phyloP scores from a whole-genome alignment of 1,139 yeast species.

The Pichia sp. region DNA sequence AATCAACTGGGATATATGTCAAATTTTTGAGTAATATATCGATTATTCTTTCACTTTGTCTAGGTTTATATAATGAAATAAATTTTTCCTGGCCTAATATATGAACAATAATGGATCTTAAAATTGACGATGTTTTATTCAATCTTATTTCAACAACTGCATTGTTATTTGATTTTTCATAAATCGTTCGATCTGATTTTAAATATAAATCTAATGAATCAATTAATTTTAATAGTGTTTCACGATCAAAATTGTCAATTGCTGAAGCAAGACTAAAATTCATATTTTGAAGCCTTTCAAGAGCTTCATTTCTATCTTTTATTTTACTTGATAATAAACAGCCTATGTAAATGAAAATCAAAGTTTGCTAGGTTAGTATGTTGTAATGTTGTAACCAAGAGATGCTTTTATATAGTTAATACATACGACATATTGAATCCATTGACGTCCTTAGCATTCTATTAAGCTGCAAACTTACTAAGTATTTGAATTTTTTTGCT shows the following conservation, averaged over 20 bases:
- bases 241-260: slow-evolving; percentile 14
- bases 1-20: slow-evolving; percentile 11
- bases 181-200: slow-evolving; percentile 37
- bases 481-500: not conserved
- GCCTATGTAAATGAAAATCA: slow-evolving; percentile 14
- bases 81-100: slow-evolving; percentile 15
- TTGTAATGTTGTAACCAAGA: not conserved
- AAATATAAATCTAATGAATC: slow-evolving; percentile 38
- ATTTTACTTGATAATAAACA: slow-evolving; percentile 41
- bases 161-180: slow-evolving; percentile 28
- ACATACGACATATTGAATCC: slow-evolving; percentile 12
- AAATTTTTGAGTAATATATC: slow-evolving; percentile 26
- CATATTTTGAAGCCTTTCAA: slow-evolving; percentile 36
- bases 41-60: slow-evolving; percentile 31
- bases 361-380: not conserved
- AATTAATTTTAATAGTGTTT: slow-evolving; percentile 27
- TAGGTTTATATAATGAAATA: slow-evolving; percentile 30
- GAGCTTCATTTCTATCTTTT: slow-evolving; percentile 48
- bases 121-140: slow-evolving; percentile 35
- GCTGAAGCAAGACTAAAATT: slow-evolving; percentile 22
- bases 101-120: slow-evolving; percentile 33
- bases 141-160: slow-evolving; percentile 37
- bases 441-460: slow-evolving; percentile 6
- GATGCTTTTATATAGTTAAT: not conserved
- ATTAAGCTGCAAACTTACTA: not conserved